phyloP scores from a whole-genome alignment of 192 early-diverging fungal species.

The Martensiomyces pterosporus region DNA sequence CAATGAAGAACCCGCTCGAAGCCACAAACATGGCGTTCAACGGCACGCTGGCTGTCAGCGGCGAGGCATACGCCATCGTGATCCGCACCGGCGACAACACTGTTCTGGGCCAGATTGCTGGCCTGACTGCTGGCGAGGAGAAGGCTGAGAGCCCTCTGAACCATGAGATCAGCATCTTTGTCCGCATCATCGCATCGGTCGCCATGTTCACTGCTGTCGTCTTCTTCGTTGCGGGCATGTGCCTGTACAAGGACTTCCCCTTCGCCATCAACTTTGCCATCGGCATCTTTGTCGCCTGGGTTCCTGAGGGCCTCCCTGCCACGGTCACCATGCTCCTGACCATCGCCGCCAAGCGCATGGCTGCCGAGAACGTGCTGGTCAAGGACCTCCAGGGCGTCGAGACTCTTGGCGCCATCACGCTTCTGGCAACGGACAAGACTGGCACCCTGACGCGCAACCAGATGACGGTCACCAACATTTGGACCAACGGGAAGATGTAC shows the following conservation, averaged over 20 bases:
- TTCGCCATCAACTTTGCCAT: constrained; percentile 88
- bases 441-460: constrained; percentile 96
- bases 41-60: constrained; percentile 76
- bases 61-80: constrained; percentile 90
- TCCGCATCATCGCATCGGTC: constrained; percentile 79
- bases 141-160: constrained; percentile 70
- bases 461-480: constrained; percentile 93
- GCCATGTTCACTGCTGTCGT: constrained; percentile 70
- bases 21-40: constrained; percentile 91
- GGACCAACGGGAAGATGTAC: constrained; percentile 72
- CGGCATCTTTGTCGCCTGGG: constrained; percentile 83
- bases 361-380: constrained; percentile 81
- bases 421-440: constrained; percentile 96
- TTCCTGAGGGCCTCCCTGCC: constrained; percentile 90
- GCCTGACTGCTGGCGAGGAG: constrained; percentile 74
- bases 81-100: constrained; percentile 90
- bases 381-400: constrained; percentile 96
- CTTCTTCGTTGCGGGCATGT: constrained; percentile 79
- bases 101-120: constrained; percentile 93
- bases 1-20: constrained; percentile 79
- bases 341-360: constrained; percentile 95
- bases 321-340: constrained; percentile 93
- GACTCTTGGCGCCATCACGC: constrained; percentile 93
- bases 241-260: constrained; percentile 56
- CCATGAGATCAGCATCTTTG: constrained; percentile 73